Conservation (phyloP, 2,329 filamentous ascomycete genomes). For the Aspergillus unguis region DNA sequence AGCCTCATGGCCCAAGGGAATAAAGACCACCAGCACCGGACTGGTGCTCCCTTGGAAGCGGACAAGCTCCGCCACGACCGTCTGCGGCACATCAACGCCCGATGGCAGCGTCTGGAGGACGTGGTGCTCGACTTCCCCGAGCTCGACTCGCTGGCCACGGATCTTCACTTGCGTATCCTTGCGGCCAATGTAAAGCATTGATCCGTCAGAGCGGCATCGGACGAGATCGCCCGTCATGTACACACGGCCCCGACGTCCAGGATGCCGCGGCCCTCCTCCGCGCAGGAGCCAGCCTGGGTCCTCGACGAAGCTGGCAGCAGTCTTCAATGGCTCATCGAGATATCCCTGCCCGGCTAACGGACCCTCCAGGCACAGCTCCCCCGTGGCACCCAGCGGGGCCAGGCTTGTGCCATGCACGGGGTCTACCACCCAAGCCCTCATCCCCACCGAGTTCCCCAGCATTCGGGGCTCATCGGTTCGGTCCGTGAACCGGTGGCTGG, state of each 20-base stretch:
- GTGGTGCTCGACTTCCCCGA: constrained; percentile 17
- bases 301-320: constrained; percentile 52
- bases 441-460: not conserved
- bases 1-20: no score
- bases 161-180: constrained; percentile 21
- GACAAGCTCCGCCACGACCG: no score
- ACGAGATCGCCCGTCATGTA: not conserved
- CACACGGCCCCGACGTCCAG: not conserved
- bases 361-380: not conserved
- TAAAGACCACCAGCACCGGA: no score
- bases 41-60: no score
- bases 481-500: not conserved
- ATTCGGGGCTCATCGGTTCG: not conserved
- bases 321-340: constrained; percentile 43
- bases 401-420: not conserved
- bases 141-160: constrained; percentile 22
- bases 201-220: not conserved
- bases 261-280: not conserved
- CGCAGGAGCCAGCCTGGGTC: not conserved
- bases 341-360: not conserved
- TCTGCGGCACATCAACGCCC: no score
- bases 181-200: not conserved
- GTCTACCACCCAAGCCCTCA: not conserved
- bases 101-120: not conserved
- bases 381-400: not conserved